Evolutionary conservation across 2,329 filamentous ascomycete genomes (phyloP).

Genomic region (Aspergillus vadensis): DNA sequence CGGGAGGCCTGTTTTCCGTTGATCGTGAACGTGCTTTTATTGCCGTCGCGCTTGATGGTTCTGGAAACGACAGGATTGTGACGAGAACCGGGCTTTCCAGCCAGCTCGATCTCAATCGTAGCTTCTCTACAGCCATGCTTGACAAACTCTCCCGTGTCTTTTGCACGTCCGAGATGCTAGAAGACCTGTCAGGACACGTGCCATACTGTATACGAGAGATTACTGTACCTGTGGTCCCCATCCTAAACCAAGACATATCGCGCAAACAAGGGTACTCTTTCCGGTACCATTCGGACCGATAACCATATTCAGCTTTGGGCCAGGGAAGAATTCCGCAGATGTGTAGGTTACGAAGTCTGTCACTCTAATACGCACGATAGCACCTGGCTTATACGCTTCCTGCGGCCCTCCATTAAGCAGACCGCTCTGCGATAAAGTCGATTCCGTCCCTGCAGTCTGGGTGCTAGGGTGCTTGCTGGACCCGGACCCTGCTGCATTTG

Average conservation of each 20-base stretch:
- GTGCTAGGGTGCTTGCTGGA: neutral
- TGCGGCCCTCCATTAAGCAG: constrained; percentile 17
- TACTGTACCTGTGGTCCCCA: constrained; percentile 65
- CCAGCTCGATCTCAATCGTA: constrained; percentile 86
- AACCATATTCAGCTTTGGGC: constrained; percentile 95
- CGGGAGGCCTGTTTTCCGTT: constrained; percentile 65
- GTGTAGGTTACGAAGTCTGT: constrained; percentile 95
- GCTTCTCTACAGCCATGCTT: constrained; percentile 82
- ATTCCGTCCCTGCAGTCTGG: neutral
- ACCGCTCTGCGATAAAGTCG: constrained; percentile 1
- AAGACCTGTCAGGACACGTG: neutral
- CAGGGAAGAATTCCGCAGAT: constrained; percentile 84
- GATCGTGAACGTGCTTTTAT: constrained; percentile 75
- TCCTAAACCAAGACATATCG: constrained; percentile 89
- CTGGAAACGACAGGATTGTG: constrained; percentile 74
- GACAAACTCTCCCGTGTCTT: constrained; percentile 83
- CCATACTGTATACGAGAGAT: neutral
- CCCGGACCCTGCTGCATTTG: neutral
- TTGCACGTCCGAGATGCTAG: constrained; percentile 79
- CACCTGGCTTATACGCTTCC: constrained; percentile 60
- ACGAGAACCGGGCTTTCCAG: constrained; percentile 57
- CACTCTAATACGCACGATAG: constrained; percentile 84
- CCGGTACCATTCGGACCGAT: constrained; percentile 98
- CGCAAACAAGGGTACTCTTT: constrained; percentile 95
- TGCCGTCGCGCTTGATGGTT: constrained; percentile 78